Percentiles rank a stretch among this genome's conserved stretches.
phyloP scores from a whole-genome alignment of 768 basidiomycete species.

The Lyophyllum shimeji region DNA sequence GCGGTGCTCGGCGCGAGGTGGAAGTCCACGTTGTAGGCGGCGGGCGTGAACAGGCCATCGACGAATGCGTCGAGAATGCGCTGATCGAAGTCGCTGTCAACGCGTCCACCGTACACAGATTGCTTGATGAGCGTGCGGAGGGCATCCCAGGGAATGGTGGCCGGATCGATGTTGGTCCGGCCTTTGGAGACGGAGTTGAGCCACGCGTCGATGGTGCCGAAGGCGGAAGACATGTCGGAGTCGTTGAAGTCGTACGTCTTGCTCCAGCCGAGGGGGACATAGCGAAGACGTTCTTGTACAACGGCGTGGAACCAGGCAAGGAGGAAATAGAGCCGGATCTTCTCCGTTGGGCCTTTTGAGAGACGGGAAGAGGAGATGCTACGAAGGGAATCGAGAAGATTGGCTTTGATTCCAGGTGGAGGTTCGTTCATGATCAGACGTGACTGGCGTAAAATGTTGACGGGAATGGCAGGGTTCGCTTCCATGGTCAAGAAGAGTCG shows the following conservation, averaged over 20 bases:
- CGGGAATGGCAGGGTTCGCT: slow-evolving; percentile 90
- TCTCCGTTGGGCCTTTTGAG: slow-evolving; percentile 87
- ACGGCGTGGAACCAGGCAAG: slow-evolving; percentile 99
- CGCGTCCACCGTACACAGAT: slow-evolving; percentile 91
- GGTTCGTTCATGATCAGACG: slow-evolving; percentile 99
- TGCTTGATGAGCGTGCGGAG: slow-evolving; percentile 93
- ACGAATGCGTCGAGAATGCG: slow-evolving; percentile 91
- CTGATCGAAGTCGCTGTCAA: slow-evolving; percentile 96
- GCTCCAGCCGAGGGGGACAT: slow-evolving; percentile 95
- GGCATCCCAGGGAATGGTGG: slow-evolving; percentile 92
- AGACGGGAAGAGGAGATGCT: slow-evolving; percentile 71
- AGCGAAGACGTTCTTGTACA: slow-evolving; percentile 94
- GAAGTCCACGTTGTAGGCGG: slow-evolving; percentile 93
- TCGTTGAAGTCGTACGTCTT: slow-evolving; percentile 99
- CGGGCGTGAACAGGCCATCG: slow-evolving; percentile 81
- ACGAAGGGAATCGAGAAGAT: slow-evolving; percentile 85
- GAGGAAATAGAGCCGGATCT: slow-evolving; percentile 90
- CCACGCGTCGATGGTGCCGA: slow-evolving; percentile 92
- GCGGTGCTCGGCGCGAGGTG: slow-evolving; percentile 71
- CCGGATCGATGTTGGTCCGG: slow-evolving; percentile 89
- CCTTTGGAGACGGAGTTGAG: slow-evolving; percentile 79
- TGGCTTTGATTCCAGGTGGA: slow-evolving; percentile 95
- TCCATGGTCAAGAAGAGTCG: slow-evolving; percentile 98
- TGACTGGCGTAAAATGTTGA: slow-evolving; percentile 95
- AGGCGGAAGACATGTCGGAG: slow-evolving; percentile 93